A percentile compares a stretch with the other conserved stretches of the same genome.
Evolutionary conservation across 208 protist species (phyloP).

Genomic region (Crithidia acanthocephali): DNA sequence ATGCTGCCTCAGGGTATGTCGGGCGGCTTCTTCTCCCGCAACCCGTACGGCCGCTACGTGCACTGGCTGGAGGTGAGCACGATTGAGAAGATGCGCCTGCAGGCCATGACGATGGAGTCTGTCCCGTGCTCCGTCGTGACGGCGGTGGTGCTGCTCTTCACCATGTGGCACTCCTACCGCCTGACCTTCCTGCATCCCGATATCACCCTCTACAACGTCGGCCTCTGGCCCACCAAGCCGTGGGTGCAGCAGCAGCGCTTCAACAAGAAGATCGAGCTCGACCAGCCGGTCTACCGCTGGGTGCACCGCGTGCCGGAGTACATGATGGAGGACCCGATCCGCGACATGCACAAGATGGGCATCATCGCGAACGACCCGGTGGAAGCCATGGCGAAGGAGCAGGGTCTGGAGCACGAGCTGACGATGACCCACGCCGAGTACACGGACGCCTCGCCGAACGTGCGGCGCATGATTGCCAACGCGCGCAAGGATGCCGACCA

Average conservation of each 20-base stretch:
- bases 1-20: conserved; percentile 66
- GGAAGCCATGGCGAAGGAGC: conserved; percentile 62
- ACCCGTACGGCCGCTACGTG: conserved; percentile 81
- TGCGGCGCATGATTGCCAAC: conserved; percentile 43
- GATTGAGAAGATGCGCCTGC: conserved; percentile 82
- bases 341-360: conserved; percentile 66
- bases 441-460: conserved; percentile 45
- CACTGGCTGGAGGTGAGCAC: conserved; percentile 89
- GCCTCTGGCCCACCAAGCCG: conserved; percentile 73
- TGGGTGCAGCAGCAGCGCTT: conserved; percentile 84
- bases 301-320: conserved; percentile 74
- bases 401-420: conserved; percentile 69
- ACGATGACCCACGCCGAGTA: conserved; percentile 44
- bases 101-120: conserved; percentile 59
- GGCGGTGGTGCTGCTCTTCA: conserved; percentile 53
- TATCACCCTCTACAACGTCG: conserved; percentile 82
- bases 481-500: conserved; percentile 54
- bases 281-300: conserved; percentile 79
- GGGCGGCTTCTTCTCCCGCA: conserved; percentile 76
- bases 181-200: conserved; percentile 79
- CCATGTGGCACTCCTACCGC: conserved; percentile 71
- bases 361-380: conserved; percentile 77
- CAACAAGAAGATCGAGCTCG: conserved; percentile 82
- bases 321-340: conserved; percentile 65
- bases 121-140: conserved; percentile 55